Conservation (phyloP, 2,329 filamentous ascomycete genomes). For the Verticillium klebahnii region DNA sequence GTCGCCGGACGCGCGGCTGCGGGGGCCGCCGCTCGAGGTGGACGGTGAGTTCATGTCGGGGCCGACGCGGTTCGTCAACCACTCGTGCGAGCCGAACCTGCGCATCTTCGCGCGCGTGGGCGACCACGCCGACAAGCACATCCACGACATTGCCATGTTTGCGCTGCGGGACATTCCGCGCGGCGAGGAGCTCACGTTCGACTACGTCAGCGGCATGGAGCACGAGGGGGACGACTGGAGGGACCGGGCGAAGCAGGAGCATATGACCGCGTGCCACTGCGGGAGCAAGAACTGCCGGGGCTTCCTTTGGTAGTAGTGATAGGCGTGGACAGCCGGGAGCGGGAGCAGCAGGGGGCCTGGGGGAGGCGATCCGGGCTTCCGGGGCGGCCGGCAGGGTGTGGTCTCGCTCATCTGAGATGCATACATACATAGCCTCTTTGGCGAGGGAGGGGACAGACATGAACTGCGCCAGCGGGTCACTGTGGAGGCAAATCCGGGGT, state of each 20-base stretch:
- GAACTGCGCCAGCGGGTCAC: no score
- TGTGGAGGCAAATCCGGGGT: no score
- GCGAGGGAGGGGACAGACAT: no score
- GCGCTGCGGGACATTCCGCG: constrained; percentile 61
- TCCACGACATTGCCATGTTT: constrained; percentile 76
- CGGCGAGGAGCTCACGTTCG: constrained; percentile 71
- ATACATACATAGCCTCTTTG: no score
- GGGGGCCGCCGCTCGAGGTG: constrained; percentile 53
- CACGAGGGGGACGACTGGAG: constrained; percentile 43
- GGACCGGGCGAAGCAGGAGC: constrained; percentile 39
- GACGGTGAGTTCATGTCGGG: constrained; percentile 75
- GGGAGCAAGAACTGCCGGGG: constrained; percentile 62
- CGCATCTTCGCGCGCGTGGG: constrained; percentile 75
- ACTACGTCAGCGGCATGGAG: constrained; percentile 67
- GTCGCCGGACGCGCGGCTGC: constrained; percentile 51
- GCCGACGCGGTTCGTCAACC: constrained; percentile 78
- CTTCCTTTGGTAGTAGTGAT: constrained; percentile 66
- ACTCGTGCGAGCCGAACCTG: constrained; percentile 75
- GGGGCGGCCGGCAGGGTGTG: no score
- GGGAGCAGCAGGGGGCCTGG: background rate
- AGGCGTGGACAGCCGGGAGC: background rate
- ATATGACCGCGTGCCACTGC: constrained; percentile 59
- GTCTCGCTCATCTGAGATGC: no score
- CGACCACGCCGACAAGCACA: constrained; percentile 67
- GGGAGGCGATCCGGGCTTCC: no score